Evolutionary conservation across 129 eudicot species (phyloP).

Genomic region (Deinandra increscens): DNA sequence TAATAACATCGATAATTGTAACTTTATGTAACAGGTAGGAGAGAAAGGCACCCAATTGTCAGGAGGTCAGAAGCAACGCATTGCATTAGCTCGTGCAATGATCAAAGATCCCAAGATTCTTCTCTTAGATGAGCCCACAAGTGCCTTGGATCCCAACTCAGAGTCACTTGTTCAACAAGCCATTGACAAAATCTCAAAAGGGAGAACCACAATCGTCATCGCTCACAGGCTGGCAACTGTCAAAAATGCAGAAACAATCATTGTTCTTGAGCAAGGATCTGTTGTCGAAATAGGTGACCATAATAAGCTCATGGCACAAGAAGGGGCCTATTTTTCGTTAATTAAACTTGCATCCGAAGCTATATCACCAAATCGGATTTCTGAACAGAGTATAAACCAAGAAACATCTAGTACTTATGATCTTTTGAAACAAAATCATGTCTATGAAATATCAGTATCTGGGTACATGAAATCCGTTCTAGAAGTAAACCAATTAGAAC

Average conservation of each 20-base stretch:
- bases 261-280: slow-evolving; percentile 66
- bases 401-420: slow-evolving; percentile 32
- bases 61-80: slow-evolving; percentile 81
- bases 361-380: slow-evolving; percentile 31
- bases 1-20: not conserved
- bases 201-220: slow-evolving; percentile 76
- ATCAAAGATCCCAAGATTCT: slow-evolving; percentile 78
- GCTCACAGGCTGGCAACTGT: slow-evolving; percentile 90
- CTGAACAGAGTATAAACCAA: slow-evolving; percentile 23
- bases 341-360: slow-evolving; percentile 71
- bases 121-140: slow-evolving; percentile 84
- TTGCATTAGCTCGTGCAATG: slow-evolving; percentile 86
- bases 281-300: slow-evolving; percentile 72
- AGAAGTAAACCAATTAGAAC: slow-evolving; percentile 33
- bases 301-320: slow-evolving; percentile 62
- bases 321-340: slow-evolving; percentile 61
- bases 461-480: slow-evolving; percentile 50
- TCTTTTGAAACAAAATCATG: slow-evolving; percentile 36
- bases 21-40: slow-evolving; percentile 52
- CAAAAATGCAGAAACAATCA: slow-evolving; percentile 58
- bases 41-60: slow-evolving; percentile 78
- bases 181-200: slow-evolving; percentile 64
- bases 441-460: slow-evolving; percentile 41
- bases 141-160: slow-evolving; percentile 73
- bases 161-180: slow-evolving; percentile 78